Conservation (phyloP, 148 eudicot genomes). For the Beta vulgaris region DNA sequence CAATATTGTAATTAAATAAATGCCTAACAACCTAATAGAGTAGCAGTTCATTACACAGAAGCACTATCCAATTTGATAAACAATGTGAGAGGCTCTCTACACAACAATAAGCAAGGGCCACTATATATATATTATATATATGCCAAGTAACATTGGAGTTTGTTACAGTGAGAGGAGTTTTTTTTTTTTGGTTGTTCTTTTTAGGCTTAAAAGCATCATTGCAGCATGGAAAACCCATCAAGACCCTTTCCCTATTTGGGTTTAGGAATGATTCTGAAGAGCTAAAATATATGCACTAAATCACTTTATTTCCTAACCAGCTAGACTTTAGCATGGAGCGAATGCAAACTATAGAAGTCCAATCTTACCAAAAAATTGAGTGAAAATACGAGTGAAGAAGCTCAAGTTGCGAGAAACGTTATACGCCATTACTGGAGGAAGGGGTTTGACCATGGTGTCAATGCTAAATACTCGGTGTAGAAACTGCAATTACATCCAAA, state of each 20-base stretch:
- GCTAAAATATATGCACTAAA: neutral
- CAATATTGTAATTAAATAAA: neutral
- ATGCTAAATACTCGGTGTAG: slow-evolving; percentile 80
- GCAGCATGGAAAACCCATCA: neutral
- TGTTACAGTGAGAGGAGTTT: neutral
- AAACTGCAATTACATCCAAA: slow-evolving; percentile 56
- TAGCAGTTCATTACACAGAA: neutral
- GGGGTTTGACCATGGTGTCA: slow-evolving; percentile 92
- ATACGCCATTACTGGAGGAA: slow-evolving; percentile 80
- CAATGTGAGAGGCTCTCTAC: neutral
- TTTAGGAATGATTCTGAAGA: neutral
- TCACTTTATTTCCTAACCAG: neutral
- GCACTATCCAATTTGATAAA: neutral
- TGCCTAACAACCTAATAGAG: too few relatives aligned
- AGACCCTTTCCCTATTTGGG: neutral
- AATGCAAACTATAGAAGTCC: neutral
- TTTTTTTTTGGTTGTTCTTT: too few relatives aligned
- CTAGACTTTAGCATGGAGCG: neutral
- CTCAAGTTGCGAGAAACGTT: slow-evolving; percentile 75
- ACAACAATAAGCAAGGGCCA: neutral
- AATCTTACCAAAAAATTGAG: slow-evolving; percentile 87
- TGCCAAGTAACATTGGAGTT: neutral
- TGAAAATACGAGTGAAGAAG: slow-evolving; percentile 95
- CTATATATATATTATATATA: neutral
- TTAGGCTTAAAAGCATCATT: neutral